Conservation (phyloP, 108 stramenopile species). For the Fistulifera pelliculosa region DNA sequence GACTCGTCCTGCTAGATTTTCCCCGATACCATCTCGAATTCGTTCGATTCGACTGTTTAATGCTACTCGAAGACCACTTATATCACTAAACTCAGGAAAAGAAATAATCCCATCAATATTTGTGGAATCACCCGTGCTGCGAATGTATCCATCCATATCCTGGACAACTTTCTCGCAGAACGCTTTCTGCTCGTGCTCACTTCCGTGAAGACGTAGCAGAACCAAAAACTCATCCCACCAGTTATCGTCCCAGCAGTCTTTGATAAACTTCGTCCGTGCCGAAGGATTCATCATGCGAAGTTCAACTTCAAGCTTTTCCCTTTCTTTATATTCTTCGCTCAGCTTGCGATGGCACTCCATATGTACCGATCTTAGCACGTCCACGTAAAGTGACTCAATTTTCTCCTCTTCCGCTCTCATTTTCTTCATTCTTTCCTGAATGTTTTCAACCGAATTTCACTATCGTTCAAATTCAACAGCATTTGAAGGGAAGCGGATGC, state of each 20-base stretch:
- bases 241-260: constrained; percentile 21
- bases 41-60: constrained; percentile 21
- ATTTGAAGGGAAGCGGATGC: constrained; percentile 12
- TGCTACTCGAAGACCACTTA: constrained; percentile 30
- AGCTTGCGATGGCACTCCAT: constrained; percentile 22
- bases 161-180: constrained; percentile 30
- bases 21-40: constrained; percentile 7
- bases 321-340: neutral
- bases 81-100: constrained; percentile 33
- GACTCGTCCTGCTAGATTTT: constrained; percentile 1
- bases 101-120: constrained; percentile 5
- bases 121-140: neutral
- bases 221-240: constrained; percentile 53
- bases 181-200: constrained; percentile 14
- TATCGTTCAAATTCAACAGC: neutral
- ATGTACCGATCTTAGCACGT: constrained; percentile 20
- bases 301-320: constrained; percentile 17
- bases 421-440: constrained; percentile 8
- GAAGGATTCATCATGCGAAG: constrained; percentile 6
- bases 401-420: constrained; percentile 25
- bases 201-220: constrained; percentile 19
- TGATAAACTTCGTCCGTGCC: constrained; percentile 2
- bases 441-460: constrained; percentile 6
- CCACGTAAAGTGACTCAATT: constrained; percentile 39
- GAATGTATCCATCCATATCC: constrained; percentile 17